Base-by-base conservation (phyloP, 345 rosid genomes). In the Carallia pectinifolia region DNA sequence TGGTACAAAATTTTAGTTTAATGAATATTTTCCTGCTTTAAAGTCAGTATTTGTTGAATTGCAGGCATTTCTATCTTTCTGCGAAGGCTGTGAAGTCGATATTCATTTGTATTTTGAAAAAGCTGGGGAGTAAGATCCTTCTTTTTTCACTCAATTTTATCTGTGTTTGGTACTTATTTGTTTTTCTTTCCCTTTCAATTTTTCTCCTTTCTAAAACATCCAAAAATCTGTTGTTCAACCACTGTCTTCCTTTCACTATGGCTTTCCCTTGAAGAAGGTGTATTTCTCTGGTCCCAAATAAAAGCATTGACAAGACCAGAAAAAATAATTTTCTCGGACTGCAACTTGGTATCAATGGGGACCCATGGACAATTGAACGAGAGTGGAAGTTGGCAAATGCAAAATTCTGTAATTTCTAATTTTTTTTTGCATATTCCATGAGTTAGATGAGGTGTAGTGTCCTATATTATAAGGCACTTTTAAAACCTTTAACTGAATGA, bases 31-130 rank as follows among this genome's bases (percentile, higher is more conserved):
- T 34, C 33, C 31, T 58, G 58, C 36, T 27, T 1, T 31, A 59
- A 19, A 19, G 17, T 23, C 23, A 6, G 55, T 12, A 19, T 56
- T 38, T 68, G 53, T 31, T 58, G 8, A 71, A 58, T 71, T 80
- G 58, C 85, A 95, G 96, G 99, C 99, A 53, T 91, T 95, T 80
- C 86, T 92, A 67, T 76, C 97, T 64, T 90, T 95, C 70, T 88
- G 96, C 8, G 98, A 92, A 72, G 91, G 96, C 56, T 90, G 94
- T 70, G 99, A 95, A 81, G 88, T 85, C 4, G 98, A 92, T 77
- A 89, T 92, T 71, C 92, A 90, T 71, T 74, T 90, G 47, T 89
- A 82, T 71, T 85, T 90, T 70, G 93, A 92, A 79, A 92, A 95
- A 77, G 84, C 91, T 69, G 97, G 98, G 81, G 92, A 92, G 98